Evolutionary conservation across 2,329 filamentous ascomycete species (phyloP).

Genomic region (Drechslerella coelobrocha): DNA sequence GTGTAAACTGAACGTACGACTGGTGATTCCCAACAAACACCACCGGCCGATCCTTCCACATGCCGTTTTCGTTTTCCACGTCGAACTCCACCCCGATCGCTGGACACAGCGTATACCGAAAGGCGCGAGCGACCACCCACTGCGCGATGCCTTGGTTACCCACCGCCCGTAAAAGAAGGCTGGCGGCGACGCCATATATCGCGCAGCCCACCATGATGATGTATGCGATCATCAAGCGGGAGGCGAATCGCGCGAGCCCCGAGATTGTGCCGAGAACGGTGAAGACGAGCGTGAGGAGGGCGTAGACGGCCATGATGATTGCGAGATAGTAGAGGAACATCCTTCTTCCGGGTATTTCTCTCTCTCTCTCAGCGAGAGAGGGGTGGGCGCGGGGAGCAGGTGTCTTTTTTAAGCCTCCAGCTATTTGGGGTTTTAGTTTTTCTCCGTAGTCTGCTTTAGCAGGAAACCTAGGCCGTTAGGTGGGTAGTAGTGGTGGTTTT

Average conservation of each 20-base stretch:
- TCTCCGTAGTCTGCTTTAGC: background rate
- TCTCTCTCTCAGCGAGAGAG: slow-evolving; percentile 28
- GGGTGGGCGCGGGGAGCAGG: slow-evolving; percentile 25
- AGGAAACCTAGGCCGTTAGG: background rate
- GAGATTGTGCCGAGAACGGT: slow-evolving; percentile 52
- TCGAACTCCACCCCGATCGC: slow-evolving; percentile 80
- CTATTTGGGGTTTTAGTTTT: no score
- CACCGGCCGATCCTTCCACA: slow-evolving; percentile 73
- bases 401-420: background rate
- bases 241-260: slow-evolving; percentile 67
- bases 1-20: slow-evolving; percentile 60
- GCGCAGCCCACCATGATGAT: slow-evolving; percentile 68
- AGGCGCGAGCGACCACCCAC: slow-evolving; percentile 80
- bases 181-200: slow-evolving; percentile 76
- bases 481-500: background rate
- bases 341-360: slow-evolving; percentile 21
- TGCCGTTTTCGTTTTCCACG: slow-evolving; percentile 71
- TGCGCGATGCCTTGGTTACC: slow-evolving; percentile 80
- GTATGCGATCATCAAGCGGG: slow-evolving; percentile 72
- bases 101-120: slow-evolving; percentile 78
- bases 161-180: slow-evolving; percentile 71
- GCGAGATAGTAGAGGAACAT: slow-evolving; percentile 52
- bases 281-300: slow-evolving; percentile 37
- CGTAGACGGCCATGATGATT: slow-evolving; percentile 53
- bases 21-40: slow-evolving; percentile 96